Evolutionary conservation across 73 alveolate genomes (phyloP).

Genomic region (Paramecium pentaurelia): DNA sequence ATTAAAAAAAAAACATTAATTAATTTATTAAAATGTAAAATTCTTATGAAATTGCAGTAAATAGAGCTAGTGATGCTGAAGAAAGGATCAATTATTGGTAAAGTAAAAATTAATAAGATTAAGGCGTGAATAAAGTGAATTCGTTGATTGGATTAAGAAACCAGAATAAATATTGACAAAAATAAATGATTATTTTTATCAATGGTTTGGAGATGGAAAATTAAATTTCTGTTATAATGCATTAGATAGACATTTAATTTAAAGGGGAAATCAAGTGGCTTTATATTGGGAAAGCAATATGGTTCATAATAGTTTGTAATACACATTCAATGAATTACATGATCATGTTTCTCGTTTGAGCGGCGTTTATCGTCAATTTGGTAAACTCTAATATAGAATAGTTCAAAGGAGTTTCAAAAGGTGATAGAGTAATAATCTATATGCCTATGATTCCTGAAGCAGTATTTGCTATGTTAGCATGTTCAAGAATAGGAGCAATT

Average conservation of each 20-base stretch:
- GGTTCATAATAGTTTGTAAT: conserved; percentile 67
- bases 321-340: conserved; percentile 84
- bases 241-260: conserved; percentile 92
- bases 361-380: conserved; percentile 75
- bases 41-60: neutral
- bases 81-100: neutral
- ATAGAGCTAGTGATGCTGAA: neutral
- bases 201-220: conserved; percentile 74
- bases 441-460: conserved; percentile 99
- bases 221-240: conserved; percentile 97
- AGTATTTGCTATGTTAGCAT: conserved; percentile 95
- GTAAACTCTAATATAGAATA: conserved; percentile 12
- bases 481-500: conserved; percentile 99
- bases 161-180: conserved; percentile 1
- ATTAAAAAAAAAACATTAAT: neutral
- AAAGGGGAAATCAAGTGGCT: conserved; percentile 78
- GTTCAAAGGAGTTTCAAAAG: conserved; percentile 70
- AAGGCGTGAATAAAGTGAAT: conserved; percentile 39
- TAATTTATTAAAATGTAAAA: neutral
- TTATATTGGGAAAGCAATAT: conserved; percentile 82
- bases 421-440: conserved; percentile 94
- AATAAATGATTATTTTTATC: conserved; percentile 36
- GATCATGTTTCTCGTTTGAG: conserved; percentile 91
- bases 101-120: neutral
- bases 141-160: conserved; percentile 48